Percentiles rank a stretch among this genome's conserved stretches.
Conservation (phyloP, 768 basidiomycete species). For the Suillus ampliporus region DNA sequence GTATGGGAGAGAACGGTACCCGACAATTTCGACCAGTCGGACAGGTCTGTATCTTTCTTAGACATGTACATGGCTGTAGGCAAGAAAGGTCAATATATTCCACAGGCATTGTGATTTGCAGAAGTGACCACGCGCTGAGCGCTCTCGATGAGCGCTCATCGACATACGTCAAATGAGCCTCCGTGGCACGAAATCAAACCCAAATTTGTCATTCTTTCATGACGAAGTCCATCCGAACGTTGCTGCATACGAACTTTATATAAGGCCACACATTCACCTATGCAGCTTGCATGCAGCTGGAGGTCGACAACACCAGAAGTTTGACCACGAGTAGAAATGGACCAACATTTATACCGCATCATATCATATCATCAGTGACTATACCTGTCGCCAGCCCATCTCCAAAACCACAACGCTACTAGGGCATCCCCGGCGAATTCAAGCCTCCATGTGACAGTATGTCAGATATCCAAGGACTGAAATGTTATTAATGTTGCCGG, state of each 20-base stretch:
- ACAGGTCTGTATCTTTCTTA: neutral
- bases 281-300: neutral
- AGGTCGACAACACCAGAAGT: neutral
- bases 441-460: neutral
- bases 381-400: too few species aligned
- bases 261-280: neutral
- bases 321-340: neutral
- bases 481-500: too few species aligned
- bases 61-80: neutral
- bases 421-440: neutral
- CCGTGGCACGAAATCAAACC: neutral
- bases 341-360: too few species aligned
- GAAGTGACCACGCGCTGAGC: neutral
- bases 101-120: neutral
- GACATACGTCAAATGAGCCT: too few species aligned
- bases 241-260: neutral
- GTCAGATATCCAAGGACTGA: neutral
- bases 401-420: too few species aligned
- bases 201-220: neutral
- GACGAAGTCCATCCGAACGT: neutral
- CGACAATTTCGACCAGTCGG: conserved; percentile 1
- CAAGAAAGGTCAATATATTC: neutral
- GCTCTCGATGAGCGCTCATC: neutral
- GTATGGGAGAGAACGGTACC: neutral
- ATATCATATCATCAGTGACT: too few species aligned